Base-by-base conservation (phyloP, 208 protist genomes). In the Balamuthia mandrillaris region DNA sequence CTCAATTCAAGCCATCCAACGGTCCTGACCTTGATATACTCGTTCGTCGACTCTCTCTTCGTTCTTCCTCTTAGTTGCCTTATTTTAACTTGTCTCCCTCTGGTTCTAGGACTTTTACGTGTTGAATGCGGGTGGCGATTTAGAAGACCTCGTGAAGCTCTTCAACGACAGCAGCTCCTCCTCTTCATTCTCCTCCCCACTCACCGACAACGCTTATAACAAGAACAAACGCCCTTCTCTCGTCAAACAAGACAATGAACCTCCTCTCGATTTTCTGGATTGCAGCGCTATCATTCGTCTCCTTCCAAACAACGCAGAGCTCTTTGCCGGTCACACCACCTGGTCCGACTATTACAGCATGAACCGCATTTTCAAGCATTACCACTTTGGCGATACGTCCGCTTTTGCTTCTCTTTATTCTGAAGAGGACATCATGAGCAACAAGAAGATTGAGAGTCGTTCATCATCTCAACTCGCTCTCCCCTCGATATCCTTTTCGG, bases 301-400 rank as follows among this genome's bases (percentile, higher is more conserved):
- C 45, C 87, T 81, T 7, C 42, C 42, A 27, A 78, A 92, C 56
- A 88, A 87, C 35, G 27, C n/a, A 16, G 70, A 87, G 18, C 49
- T 92, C 18, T 91, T 91, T 47, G 27, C 70, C 51, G 45, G 68
- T 21, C 84, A 90, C 29, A 86, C 77, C 10, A 89, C 86, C 21
- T 90, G 81, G 87, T 66, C 84, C 7, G 65, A 51, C 16, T 89
- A 89, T 35, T 90, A 88, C 54, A 68, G 86, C 45, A 95, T 93
- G 91, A 39, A 91, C 56, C 84, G 93, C 29, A 66, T 91, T 41
- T 94, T 93, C 86, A 93, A 94, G 86, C 89, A 84, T 49, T 94
- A 94, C 66, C 45, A 56, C 18, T 85, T 93, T 42, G 51, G n/a
- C n/a, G n/a, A n/a, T n/a, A n/a, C n/a, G n/a, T n/a, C n/a, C n/a